phyloP scores from a whole-genome alignment of 371 early-diverging fungal species.

The Zychaea mexicana region DNA sequence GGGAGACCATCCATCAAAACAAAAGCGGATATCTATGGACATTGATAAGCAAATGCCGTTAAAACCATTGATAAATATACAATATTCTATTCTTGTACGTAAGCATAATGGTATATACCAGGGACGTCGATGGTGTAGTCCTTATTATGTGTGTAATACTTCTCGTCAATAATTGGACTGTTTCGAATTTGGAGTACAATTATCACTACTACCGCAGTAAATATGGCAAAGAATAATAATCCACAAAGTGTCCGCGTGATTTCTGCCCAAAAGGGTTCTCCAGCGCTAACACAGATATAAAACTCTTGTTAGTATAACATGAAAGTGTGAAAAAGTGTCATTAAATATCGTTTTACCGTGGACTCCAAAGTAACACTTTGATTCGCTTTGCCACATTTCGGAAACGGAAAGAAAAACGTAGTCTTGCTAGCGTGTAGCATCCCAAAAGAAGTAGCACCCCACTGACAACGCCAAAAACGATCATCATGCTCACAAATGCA shows the following conservation, averaged over 20 bases:
- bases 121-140: conserved; percentile 27
- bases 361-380: conserved; percentile 26
- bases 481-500: conserved; percentile 10
- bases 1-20: conserved; percentile 32
- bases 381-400: not conserved
- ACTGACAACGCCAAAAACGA: conserved; percentile 3
- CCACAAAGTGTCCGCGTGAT: conserved; percentile 24
- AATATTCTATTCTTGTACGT: not conserved
- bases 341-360: conserved; percentile 21
- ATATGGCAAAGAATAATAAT: conserved; percentile 16
- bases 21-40: conserved; percentile 32
- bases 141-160: conserved; percentile 15
- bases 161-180: conserved; percentile 39
- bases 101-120: conserved; percentile 18
- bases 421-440: conserved; percentile 3
- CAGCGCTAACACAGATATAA: conserved; percentile 16
- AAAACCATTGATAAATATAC: too few species aligned
- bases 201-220: conserved; percentile 17
- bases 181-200: conserved; percentile 29
- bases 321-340: too few species aligned
- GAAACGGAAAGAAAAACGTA: not conserved
- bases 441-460: not conserved
- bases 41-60: not conserved
- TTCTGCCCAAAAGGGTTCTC: conserved; percentile 43
- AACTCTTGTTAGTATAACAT: too few species aligned